phyloP scores from a whole-genome alignment of 2,329 filamentous ascomycete species.

The Harringtonia lauricola region DNA sequence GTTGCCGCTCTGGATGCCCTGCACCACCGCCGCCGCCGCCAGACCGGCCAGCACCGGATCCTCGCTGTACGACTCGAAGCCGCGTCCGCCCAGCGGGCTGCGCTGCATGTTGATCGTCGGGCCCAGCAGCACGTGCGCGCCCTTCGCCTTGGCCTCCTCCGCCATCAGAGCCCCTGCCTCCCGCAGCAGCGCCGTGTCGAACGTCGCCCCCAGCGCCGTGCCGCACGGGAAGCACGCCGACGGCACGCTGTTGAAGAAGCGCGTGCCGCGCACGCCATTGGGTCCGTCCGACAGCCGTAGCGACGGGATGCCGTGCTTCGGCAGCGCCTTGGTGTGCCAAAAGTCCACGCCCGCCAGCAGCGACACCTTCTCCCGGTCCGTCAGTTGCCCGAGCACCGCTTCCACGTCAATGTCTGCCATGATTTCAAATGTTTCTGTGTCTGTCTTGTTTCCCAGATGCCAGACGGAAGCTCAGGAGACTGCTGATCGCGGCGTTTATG shows the following conservation, averaged over 20 bases:
- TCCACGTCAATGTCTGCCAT: background rate
- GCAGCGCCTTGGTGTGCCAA: conserved; percentile 21
- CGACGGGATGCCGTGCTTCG: conserved; percentile 18
- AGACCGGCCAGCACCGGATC: conserved; percentile 27
- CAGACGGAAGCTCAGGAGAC: too few relatives aligned
- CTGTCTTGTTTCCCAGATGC: too few relatives aligned
- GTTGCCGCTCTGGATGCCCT: conserved; percentile 23
- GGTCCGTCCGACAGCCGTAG: conserved; percentile 23
- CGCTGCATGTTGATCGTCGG: conserved; percentile 37
- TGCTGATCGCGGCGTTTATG: too few relatives aligned
- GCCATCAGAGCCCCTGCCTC: conserved; percentile 56
- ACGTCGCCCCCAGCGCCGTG: conserved; percentile 48
- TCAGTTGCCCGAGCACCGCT: background rate
- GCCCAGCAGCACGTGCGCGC: conserved; percentile 56
- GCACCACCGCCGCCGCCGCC: conserved; percentile 22
- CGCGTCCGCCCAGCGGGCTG: conserved; percentile 26
- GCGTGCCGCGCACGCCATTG: conserved; percentile 21
- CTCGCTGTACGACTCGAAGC: conserved; percentile 27
- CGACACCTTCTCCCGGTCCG: background rate
- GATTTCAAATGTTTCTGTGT: too few relatives aligned
- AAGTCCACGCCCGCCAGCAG: conserved; percentile 15
- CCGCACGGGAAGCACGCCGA: conserved; percentile 33
- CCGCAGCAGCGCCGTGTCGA: conserved; percentile 52
- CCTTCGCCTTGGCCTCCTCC: conserved; percentile 54
- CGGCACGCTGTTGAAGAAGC: conserved; percentile 25